Conservation (phyloP, 805 yeast species). For the Maudiozyma bulderi region DNA sequence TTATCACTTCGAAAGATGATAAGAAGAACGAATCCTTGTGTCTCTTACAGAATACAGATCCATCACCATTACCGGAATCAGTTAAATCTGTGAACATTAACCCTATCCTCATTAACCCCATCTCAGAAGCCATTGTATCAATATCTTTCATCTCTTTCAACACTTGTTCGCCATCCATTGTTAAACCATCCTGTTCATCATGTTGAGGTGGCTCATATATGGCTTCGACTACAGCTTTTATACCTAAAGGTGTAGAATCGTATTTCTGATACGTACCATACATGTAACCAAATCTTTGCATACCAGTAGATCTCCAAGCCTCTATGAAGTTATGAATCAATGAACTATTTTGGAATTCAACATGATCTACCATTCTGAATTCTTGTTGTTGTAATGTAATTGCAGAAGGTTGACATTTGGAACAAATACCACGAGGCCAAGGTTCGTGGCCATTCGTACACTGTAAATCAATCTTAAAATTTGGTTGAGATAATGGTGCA, state of each 20-base stretch:
- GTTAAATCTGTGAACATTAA: conserved; percentile 80
- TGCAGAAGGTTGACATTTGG: conserved; percentile 94
- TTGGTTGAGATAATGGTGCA: conserved; percentile 67
- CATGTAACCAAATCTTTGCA: conserved; percentile 77
- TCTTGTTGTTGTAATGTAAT: conserved; percentile 83
- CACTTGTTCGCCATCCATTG: conserved; percentile 41
- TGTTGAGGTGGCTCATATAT: conserved; percentile 89
- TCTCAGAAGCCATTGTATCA: conserved; percentile 41
- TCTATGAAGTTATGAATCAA: conserved; percentile 79
- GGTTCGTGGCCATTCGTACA: conserved; percentile 82
- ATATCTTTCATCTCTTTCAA: conserved; percentile 37
- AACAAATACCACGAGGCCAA: conserved; percentile 92
- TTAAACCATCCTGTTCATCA: conserved; percentile 78
- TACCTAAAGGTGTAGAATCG: conserved; percentile 73
- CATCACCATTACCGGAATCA: conserved; percentile 81
- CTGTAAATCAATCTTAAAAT: conserved; percentile 47
- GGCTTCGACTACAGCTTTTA: conserved; percentile 88
- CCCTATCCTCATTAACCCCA: conserved; percentile 71
- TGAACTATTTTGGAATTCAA: conserved; percentile 70
- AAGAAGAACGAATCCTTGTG: conserved; percentile 86
- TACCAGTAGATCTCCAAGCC: conserved; percentile 81
- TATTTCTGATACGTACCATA: conserved; percentile 74
- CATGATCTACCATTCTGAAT: conserved; percentile 95
- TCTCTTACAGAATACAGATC: conserved; percentile 83
- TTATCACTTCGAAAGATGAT: conserved; percentile 74